Evolutionary conservation across 257 asterid species (phyloP), one percentile per base, ranked within the genome.

Genomic region (Solanum raphanifolium): DNA sequence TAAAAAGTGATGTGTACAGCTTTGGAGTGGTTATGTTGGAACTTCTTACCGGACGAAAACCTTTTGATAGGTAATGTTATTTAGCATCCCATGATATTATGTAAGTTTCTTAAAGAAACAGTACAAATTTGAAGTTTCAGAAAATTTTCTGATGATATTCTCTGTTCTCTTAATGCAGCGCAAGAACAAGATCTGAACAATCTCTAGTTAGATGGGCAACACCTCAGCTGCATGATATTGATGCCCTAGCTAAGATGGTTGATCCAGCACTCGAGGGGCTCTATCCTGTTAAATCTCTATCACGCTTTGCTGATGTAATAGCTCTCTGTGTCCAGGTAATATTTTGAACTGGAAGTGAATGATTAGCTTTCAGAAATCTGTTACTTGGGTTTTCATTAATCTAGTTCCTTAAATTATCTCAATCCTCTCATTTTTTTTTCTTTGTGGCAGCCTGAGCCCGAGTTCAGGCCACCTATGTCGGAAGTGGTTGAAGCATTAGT

Each of bases 1-100:
- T 95, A 48, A 96, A 97, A 88, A 97, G 98, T 74, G 99, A 97
- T 9, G 98, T 97, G 13, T 95, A 97, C 88, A 95, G 99, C 92
- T 97, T 97, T 39, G 99, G 99, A 36, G 98, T 97, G 62, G 99
- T 95, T 82, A 97, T 97, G 99, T 87, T 97, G 89, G 99, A 97
- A 89, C 98, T 97, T 87, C 93, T 97, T 60, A 95, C 96, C 0
- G 99, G 99, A 52, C 97, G 99, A 38, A 95, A 94, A 86, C 99
- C 99, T 39, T 95, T 94, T 36, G 99, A 95, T 86, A 93, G 95
- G 99, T 96, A 90, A 88, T 27, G 71, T 58, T 85, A 71, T 65
- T 38, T 58, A 55, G 75, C 74, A 78, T 34, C 2, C 43, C 38
- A 5, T 58, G 32, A 23, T 18, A 48, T 55, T 29, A 27, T 68